Base-by-base conservation (phyloP, 2,329 filamentous ascomycete genomes). In the Aspergillus ochraceus region DNA sequence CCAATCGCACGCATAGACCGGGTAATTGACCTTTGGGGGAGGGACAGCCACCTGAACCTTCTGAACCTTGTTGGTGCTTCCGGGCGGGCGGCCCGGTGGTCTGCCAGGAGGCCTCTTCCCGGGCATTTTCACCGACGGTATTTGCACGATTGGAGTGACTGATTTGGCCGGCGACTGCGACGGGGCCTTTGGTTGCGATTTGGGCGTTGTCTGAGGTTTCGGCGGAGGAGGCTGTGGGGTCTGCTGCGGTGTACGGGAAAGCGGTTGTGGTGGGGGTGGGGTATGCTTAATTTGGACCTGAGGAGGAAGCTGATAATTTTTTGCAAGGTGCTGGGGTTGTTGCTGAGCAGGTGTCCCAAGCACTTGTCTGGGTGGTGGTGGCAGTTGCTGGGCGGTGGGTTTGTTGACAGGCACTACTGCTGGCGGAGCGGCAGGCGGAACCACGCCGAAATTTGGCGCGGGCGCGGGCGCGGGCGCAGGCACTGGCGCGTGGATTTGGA, bases 1-100 rank as follows among this genome's bases (percentile, higher is more conserved):
- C 87, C 86, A 89, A 47, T 76, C 71, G 71, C 87, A 90, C 57
- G 79, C 77, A 68, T 81, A 89, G 6, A 84, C 78, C 52, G 63
- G 68, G 54, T 74, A 76, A 5, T 66, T 49, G 6, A 68, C 57
- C 10, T 60, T 60, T 29, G 54, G 60, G 1, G 52, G 45, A 6
- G 64, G 61, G 26, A 71, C 60, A 1, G 66, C 64, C 46, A 70
- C 56, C 52, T 68, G 65, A 46, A 19, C 26, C 59, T 57, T 42
- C 55, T n/a, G 58, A 63, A n/a, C 4, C 71, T 68, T 11, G 20
- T 49, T 5, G 42, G 60, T 36, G 64, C 68, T 67, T 9, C 65
- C 63, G 14, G 55, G 54, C 3, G 22, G 39, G 0, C 36, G 14
- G 6, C 36, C 36, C 5, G 36, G 36, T 29, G 26, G 26, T 29